Percentiles rank a stretch among this genome's conserved stretches.
Conservation (phyloP, 73 alveolate genomes). For the Paramecium pentaurelia region DNA sequence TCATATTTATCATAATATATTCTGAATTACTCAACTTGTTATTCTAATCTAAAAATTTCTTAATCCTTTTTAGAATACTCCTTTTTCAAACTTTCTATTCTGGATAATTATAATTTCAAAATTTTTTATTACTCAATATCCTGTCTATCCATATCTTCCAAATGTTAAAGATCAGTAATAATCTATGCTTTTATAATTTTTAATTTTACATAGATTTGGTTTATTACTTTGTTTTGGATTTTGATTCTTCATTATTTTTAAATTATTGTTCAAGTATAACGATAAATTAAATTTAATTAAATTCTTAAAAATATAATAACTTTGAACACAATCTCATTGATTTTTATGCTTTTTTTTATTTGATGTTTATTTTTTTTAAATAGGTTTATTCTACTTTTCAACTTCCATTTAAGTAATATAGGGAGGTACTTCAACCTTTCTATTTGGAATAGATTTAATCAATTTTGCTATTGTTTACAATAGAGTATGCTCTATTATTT, state of each 20-base stretch:
- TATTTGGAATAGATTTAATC: background rate
- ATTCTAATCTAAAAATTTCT: background rate
- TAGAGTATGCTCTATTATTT: background rate
- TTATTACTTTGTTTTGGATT: background rate
- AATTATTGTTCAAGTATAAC: background rate
- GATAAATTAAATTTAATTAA: background rate
- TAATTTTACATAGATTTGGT: slow-evolving; percentile 6
- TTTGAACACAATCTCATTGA: background rate
- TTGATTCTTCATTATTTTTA: background rate
- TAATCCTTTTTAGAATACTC: slow-evolving; percentile 1
- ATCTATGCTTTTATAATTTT: background rate
- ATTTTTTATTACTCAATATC: background rate
- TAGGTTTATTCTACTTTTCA: background rate
- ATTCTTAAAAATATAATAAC: background rate
- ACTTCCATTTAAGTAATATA: background rate
- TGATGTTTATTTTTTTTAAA: background rate
- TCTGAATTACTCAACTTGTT: background rate
- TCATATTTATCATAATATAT: slow-evolving; percentile 24
- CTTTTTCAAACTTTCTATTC: background rate
- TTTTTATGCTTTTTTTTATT: background rate
- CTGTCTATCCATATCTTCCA: slow-evolving; percentile 14
- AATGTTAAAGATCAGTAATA: slow-evolving; percentile 11
- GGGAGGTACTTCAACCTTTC: background rate
- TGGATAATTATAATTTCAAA: background rate
- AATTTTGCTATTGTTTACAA: background rate